Conservation (phyloP, 441 rosid species). For the Erodium moschatum region DNA sequence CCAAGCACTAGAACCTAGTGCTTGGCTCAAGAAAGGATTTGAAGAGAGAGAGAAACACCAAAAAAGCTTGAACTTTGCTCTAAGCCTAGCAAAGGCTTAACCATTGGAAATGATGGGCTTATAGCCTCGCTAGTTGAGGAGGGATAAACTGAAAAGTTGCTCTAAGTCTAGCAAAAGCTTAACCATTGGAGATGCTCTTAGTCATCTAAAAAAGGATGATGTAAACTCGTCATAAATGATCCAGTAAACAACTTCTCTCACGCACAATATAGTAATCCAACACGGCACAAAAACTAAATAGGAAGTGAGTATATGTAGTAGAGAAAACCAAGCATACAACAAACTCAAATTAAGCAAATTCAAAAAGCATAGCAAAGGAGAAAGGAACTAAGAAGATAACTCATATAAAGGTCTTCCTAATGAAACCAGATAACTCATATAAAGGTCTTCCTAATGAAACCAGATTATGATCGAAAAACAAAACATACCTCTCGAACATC, state of each 20-base stretch:
- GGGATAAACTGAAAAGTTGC: too few species aligned
- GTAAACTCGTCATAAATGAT: background rate
- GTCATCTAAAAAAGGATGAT: background rate
- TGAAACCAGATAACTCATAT: background rate
- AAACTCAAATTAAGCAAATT: background rate
- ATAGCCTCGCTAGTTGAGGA: too few species aligned
- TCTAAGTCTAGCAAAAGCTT: too few species aligned
- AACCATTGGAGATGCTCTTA: too few species aligned
- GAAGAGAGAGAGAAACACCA: too few species aligned
- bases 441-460: constrained; percentile 7
- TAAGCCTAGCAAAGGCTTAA: too few species aligned
- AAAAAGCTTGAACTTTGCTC: too few species aligned
- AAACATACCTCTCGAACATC: constrained; percentile 86
- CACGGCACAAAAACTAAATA: background rate
- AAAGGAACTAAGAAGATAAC: background rate
- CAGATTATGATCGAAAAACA: constrained; percentile 15
- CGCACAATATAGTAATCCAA: background rate
- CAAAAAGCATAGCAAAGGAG: background rate
- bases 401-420: constrained; percentile 3
- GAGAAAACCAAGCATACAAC: background rate
- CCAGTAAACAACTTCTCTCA: background rate
- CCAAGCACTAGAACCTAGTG: too few species aligned
- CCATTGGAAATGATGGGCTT: too few species aligned
- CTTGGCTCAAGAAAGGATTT: too few species aligned
- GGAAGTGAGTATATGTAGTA: background rate